phyloP scores from a whole-genome alignment of 208 protist genomes.

The Leishmania turanica region DNA sequence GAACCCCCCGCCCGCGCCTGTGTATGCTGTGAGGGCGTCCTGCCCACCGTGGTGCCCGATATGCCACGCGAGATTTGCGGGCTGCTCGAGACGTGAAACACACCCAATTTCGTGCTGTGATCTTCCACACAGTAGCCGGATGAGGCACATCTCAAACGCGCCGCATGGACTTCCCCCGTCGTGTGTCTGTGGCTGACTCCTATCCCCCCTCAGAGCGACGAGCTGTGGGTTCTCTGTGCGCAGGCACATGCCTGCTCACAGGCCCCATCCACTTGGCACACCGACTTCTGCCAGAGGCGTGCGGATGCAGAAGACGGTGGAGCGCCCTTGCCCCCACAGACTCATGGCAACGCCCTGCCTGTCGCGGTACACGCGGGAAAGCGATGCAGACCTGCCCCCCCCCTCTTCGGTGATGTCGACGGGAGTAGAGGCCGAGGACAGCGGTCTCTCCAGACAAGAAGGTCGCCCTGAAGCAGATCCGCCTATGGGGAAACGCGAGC shows the following conservation, averaged over 20 bases:
- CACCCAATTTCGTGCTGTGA: not conserved
- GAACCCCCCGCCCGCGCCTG: not conserved
- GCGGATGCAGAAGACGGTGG: too few species aligned
- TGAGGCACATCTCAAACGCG: not conserved
- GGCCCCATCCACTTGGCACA: too few species aligned
- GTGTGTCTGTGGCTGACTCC: not conserved
- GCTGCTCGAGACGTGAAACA: not conserved
- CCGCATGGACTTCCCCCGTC: not conserved
- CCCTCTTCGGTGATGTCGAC: not conserved
- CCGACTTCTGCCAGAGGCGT: too few species aligned
- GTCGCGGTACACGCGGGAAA: not conserved
- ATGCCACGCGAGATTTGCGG: not conserved
- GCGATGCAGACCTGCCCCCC: too few species aligned
- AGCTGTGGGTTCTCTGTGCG: not conserved
- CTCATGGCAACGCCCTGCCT: too few species aligned
- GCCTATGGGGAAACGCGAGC: not conserved
- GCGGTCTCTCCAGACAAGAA: too few species aligned
- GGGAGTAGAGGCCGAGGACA: too few species aligned
- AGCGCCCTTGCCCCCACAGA: too few species aligned
- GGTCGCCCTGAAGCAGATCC: too few species aligned
- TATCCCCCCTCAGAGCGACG: not conserved
- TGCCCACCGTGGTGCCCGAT: not conserved
- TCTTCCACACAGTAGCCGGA: not conserved
- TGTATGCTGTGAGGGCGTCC: not conserved
- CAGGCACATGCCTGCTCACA: not conserved